Conservation (phyloP, 2,329 filamentous ascomycete species). For the Bipolaris cookei region DNA sequence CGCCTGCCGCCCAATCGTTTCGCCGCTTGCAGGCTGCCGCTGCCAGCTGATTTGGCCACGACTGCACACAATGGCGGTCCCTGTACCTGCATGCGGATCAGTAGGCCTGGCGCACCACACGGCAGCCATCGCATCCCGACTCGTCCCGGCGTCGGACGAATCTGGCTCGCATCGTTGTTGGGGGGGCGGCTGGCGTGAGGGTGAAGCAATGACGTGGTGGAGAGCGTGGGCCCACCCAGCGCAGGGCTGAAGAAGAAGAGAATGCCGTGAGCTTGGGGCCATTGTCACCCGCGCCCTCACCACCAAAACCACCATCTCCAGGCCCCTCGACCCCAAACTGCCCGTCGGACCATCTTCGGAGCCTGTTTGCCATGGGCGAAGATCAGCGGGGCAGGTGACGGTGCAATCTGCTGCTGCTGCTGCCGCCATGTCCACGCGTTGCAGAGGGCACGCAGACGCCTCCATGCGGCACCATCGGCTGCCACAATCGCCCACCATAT, state of each 20-base stretch:
- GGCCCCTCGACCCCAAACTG: not conserved
- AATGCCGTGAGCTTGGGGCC: not conserved
- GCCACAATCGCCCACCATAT: not conserved
- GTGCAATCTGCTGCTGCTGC: not conserved
- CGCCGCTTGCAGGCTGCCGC: not conserved
- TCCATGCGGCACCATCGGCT: not conserved
- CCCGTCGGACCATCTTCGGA: slow-evolving; percentile 5
- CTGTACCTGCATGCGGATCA: slow-evolving; percentile 19
- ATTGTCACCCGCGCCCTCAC: not conserved
- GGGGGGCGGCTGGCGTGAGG: slow-evolving; percentile 17
- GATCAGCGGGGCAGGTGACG: slow-evolving; percentile 3
- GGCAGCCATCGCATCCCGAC: slow-evolving; percentile 12
- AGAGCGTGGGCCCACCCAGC: slow-evolving; percentile 2
- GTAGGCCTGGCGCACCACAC: slow-evolving; percentile 10
- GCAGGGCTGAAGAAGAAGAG: slow-evolving; percentile 11
- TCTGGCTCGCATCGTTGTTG: slow-evolving; percentile 15
- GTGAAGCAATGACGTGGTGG: slow-evolving; percentile 15
- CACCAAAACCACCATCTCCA: not conserved
- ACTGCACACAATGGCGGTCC: slow-evolving; percentile 9
- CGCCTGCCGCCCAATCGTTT: slow-evolving; percentile 7
- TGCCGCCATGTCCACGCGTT: not conserved
- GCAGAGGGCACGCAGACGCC: slow-evolving; percentile 2
- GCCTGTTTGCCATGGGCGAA: not conserved
- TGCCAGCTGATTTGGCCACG: slow-evolving; percentile 9
- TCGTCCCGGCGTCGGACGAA: slow-evolving; percentile 24